A percentile compares a stretch with the other conserved stretches of the same genome.
phyloP scores from a whole-genome alignment of 305 asterid species.

The Rubia peregrina region DNA sequence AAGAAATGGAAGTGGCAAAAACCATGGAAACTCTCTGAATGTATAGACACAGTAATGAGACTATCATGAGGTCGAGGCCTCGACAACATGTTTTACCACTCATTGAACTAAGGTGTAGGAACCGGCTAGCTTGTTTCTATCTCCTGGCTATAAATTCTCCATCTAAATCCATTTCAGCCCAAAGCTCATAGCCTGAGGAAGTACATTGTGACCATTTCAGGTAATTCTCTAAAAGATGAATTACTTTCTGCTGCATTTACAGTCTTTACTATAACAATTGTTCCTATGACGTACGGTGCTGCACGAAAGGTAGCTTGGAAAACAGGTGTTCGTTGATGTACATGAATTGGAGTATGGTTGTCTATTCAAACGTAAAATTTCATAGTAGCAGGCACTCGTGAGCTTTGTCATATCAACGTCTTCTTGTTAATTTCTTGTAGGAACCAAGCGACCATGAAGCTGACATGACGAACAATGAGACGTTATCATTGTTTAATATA shows the following conservation, averaged over 20 bases:
- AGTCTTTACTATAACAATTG: background rate
- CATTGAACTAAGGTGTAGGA: constrained; percentile 42
- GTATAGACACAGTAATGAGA: constrained; percentile 91
- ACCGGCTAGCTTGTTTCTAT: constrained; percentile 38
- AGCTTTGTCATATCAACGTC: constrained; percentile 28
- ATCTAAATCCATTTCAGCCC: constrained; percentile 17
- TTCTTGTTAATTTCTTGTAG: too few relatives aligned
- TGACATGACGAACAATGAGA: background rate
- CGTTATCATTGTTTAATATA: too few relatives aligned
- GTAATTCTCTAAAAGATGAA: constrained; percentile 19
- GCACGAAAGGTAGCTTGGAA: constrained; percentile 16
- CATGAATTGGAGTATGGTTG: constrained; percentile 33
- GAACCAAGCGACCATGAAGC: background rate
- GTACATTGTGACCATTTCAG: constrained; percentile 35
- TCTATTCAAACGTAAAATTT: constrained; percentile 30
- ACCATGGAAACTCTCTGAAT: constrained; percentile 97
- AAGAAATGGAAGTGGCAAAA: constrained; percentile 99
- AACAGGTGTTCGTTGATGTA: constrained; percentile 31
- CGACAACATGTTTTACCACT: constrained; percentile 79
- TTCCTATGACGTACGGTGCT: constrained; percentile 1
- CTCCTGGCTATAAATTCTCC: constrained; percentile 30
- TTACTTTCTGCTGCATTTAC: background rate
- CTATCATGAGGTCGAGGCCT: constrained; percentile 77
- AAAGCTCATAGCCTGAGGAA: constrained; percentile 32
- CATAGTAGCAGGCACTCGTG: constrained; percentile 27